Percentiles rank a stretch among this genome's conserved stretches.
These are phyloP conservation scores for Dactylis glomerata DNA, from an alignment of 176 grass and related monocot genomes.

Conservation along the genomic window DNA sequence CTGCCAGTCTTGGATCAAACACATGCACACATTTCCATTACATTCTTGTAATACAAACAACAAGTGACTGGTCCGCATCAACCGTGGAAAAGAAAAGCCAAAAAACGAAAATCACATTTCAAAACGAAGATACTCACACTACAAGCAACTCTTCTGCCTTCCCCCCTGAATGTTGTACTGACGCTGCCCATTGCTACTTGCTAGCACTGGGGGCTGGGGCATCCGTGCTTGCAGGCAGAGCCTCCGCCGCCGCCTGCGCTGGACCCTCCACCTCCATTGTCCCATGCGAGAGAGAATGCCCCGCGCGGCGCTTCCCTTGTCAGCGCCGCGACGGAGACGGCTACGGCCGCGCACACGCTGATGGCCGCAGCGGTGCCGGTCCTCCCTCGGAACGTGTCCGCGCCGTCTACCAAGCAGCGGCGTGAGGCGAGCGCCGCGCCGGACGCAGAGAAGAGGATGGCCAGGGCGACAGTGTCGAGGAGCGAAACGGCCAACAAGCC, in stretches of 20 bases:
- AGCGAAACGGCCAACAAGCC: neutral
- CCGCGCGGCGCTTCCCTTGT: neutral
- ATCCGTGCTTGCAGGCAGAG: neutral
- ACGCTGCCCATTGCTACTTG: neutral
- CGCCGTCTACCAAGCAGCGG: neutral
- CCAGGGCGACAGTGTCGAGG: slow-evolving; percentile 23
- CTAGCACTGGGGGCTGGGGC: neutral
- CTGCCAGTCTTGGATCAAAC: too few relatives aligned
- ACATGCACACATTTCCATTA: too few relatives aligned
- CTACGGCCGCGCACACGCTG: slow-evolving; percentile 1
- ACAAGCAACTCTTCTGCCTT: neutral
- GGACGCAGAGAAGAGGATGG: slow-evolving; percentile 29
- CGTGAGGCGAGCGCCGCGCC: slow-evolving; percentile 18
- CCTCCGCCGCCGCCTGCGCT: too few relatives aligned
- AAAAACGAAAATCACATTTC: too few relatives aligned
- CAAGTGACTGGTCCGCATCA: too few relatives aligned
- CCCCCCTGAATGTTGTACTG: neutral
- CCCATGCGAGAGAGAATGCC: too few relatives aligned
- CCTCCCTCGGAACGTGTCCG: neutral
- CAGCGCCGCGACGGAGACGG: neutral
- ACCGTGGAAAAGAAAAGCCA: too few relatives aligned
- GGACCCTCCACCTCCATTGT: too few relatives aligned
- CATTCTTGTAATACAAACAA: too few relatives aligned
- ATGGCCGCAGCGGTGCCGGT: neutral
- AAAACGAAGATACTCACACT: neutral